A percentile compares a stretch with the other conserved stretches of the same genome.
phyloP scores from a whole-genome alignment of 1,284 basidiomycete species.

The Trametes hirsuta region DNA sequence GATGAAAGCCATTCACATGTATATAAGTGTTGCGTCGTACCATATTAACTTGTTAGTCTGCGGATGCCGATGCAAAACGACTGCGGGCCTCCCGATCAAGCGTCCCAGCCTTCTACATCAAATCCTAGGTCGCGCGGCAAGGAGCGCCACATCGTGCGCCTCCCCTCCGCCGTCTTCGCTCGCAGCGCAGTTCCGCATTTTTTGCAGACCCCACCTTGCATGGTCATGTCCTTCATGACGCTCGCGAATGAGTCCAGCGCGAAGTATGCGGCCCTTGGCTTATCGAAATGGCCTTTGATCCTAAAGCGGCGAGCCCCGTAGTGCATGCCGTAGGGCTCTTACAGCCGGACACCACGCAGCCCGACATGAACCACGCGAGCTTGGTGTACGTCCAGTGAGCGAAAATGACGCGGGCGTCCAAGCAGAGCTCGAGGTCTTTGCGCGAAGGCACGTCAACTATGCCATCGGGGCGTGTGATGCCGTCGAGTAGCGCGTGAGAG shows the following conservation, averaged over 20 bases:
- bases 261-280: not conserved
- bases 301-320: not conserved
- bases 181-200: not conserved
- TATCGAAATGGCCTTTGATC: not conserved
- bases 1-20: too few relatives aligned
- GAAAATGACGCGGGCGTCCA: slow-evolving; percentile 1
- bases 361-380: slow-evolving; percentile 1
- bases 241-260: not conserved
- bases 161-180: not conserved
- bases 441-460: not conserved
- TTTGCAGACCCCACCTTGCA: not conserved
- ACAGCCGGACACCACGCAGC: not conserved
- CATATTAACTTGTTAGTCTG: too few relatives aligned
- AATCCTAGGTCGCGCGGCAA: not conserved
- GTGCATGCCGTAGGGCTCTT: not conserved
- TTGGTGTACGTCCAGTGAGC: slow-evolving; percentile 4
- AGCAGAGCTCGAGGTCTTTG: slow-evolving; percentile 1
- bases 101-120: not conserved
- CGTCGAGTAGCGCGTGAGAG: not conserved
- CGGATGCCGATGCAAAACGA: too few relatives aligned
- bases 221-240: not conserved
- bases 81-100: not conserved
- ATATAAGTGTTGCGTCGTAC: too few relatives aligned
- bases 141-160: not conserved
- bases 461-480: not conserved